These are phyloP conservation scores for Chlamydomonas incerta DNA, from an alignment of 139 green algal genomes.

Conservation along the genomic window DNA sequence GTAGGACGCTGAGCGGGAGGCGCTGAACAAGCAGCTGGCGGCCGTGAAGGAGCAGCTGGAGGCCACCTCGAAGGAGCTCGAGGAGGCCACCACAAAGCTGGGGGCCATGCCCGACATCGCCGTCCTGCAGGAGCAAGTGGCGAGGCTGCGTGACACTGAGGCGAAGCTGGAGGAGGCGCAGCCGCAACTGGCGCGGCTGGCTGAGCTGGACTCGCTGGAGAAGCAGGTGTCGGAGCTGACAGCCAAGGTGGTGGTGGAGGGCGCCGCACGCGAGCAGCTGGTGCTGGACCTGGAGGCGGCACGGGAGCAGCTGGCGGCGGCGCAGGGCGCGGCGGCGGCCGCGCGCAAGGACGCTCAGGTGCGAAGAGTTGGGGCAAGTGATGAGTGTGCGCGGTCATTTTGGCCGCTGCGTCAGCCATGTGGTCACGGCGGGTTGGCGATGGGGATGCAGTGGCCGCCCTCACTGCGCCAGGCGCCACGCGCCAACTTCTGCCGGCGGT, in stretches of 20 bases:
- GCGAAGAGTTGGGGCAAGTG: neutral
- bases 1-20: constrained; percentile 19
- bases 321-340: neutral
- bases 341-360: constrained; percentile 29
- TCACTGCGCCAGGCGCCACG: too few relatives aligned
- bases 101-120: constrained; percentile 3
- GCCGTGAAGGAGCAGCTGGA: constrained; percentile 2
- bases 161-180: neutral
- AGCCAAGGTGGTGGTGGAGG: constrained; percentile 21
- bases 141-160: constrained; percentile 35
- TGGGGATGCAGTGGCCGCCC: too few relatives aligned
- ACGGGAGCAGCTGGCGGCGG: neutral
- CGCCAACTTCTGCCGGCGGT: too few relatives aligned
- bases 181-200: neutral
- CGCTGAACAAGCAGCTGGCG: neutral
- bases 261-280: neutral
- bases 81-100: neutral
- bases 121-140: constrained; percentile 13
- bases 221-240: constrained; percentile 4
- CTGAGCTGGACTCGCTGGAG: constrained; percentile 2
- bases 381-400: too few relatives aligned
- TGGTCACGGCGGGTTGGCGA: too few relatives aligned
- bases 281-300: constrained; percentile 10
- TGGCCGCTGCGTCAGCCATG: too few relatives aligned
- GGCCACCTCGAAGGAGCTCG: neutral